Evolutionary conservation across 148 eudicot genomes (phyloP).

Genomic region (Polygonum maritimum): DNA sequence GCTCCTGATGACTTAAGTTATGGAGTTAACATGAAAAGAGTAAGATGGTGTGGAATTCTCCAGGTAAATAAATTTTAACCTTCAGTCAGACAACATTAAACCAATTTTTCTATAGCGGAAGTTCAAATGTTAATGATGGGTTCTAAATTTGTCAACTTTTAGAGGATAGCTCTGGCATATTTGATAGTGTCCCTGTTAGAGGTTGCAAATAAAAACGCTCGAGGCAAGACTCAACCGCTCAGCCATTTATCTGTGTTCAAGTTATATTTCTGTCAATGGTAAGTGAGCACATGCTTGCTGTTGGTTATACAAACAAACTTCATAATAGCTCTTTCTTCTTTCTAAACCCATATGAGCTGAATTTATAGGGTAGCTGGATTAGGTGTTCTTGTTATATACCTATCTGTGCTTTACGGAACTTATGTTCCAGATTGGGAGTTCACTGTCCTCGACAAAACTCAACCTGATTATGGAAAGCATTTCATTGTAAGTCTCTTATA

Average conservation of each 20-base stretch:
- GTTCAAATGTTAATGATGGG: neutral
- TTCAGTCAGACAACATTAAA: neutral
- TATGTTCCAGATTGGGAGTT: conserved; percentile 91
- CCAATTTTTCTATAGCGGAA: conserved; percentile 35
- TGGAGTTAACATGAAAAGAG: conserved; percentile 77
- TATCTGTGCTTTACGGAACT: conserved; percentile 57
- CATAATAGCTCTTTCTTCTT: neutral
- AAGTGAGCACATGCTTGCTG: conserved; percentile 23
- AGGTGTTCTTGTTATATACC: conserved; percentile 49
- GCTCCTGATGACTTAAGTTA: conserved; percentile 71
- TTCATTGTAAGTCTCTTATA: conserved; percentile 43
- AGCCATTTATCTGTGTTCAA: conserved; percentile 45
- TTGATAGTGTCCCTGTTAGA: conserved; percentile 63
- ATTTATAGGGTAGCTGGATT: conserved; percentile 61
- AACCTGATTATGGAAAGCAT: conserved; percentile 57
- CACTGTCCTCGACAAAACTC: conserved; percentile 39
- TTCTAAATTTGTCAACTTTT: neutral
- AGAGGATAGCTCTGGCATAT: conserved; percentile 93
- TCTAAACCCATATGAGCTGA: neutral
- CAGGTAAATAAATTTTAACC: conserved; percentile 36
- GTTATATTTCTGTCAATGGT: conserved; percentile 72
- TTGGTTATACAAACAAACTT: neutral
- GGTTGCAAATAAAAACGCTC: conserved; percentile 38
- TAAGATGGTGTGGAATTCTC: conserved; percentile 90
- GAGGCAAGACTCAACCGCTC: conserved; percentile 22